Conservation (phyloP, 495 filamentous ascomycete species). For the Penicillium malachiteum region DNA sequence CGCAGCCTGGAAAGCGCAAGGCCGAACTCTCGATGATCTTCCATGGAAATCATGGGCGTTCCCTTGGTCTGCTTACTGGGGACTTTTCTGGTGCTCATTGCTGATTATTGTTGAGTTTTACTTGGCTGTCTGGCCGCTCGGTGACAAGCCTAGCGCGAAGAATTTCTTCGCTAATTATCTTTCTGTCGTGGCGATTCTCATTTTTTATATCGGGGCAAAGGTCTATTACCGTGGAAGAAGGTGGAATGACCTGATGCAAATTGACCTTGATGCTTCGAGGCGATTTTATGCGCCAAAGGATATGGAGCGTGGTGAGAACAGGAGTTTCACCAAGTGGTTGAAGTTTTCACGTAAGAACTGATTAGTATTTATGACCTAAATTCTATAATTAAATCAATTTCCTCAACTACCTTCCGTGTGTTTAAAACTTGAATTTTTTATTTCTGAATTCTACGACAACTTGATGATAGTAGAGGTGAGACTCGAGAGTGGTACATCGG, state of each 20-base stretch:
- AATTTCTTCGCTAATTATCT: conserved; percentile 32
- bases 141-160: conserved; percentile 15
- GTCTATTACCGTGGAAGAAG: conserved; percentile 24
- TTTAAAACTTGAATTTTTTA: too few species aligned
- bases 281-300: conserved; percentile 18
- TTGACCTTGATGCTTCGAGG: conserved; percentile 27
- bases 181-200: conserved; percentile 22
- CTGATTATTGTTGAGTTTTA: conserved; percentile 30
- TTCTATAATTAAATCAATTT: background rate
- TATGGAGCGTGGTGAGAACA: background rate
- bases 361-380: background rate
- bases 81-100: conserved; percentile 25
- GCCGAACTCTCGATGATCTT: conserved; percentile 62
- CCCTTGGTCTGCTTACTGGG: conserved; percentile 26
- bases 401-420: too few species aligned
- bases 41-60: conserved; percentile 55
- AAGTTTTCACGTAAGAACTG: background rate
- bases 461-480: too few species aligned
- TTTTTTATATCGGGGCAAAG: conserved; percentile 20
- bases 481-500: too few species aligned
- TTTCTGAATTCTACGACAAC: too few species aligned
- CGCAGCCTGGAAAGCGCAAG: conserved; percentile 60
- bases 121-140: conserved; percentile 26
- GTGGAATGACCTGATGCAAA: conserved; percentile 32
- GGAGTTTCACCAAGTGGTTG: conserved; percentile 3